Percentiles rank a stretch among this genome's conserved stretches.
These are phyloP conservation scores for Saturnispora quitensis DNA, from an alignment of 805 yeast genomes.

Conservation along the genomic window DNA sequence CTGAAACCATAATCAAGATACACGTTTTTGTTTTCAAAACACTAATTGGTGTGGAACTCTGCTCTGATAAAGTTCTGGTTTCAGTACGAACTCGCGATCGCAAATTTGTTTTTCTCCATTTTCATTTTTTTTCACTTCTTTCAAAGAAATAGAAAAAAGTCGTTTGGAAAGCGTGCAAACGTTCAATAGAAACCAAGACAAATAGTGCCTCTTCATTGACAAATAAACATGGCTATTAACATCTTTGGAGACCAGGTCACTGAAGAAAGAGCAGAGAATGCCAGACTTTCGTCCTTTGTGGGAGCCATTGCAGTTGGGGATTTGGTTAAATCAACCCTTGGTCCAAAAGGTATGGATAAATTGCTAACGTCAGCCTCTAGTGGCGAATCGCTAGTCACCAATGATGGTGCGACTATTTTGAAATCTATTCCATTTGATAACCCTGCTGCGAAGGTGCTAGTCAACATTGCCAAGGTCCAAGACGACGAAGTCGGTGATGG, in stretches of 20 bases:
- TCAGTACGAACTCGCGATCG: neutral
- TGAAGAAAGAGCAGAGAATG: slow-evolving; percentile 97
- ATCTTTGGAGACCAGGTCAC: slow-evolving; percentile 96
- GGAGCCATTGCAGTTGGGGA: slow-evolving; percentile 99
- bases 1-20: neutral
- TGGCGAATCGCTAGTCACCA: slow-evolving; percentile 74
- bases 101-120: neutral
- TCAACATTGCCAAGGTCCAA: slow-evolving; percentile 90
- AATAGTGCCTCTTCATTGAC: neutral
- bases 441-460: slow-evolving; percentile 94
- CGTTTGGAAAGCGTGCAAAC: neutral
- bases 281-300: slow-evolving; percentile 92
- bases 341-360: slow-evolving; percentile 99
- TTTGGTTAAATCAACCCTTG: slow-evolving; percentile 84
- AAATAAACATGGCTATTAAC: slow-evolving; percentile 58
- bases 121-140: neutral
- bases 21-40: neutral
- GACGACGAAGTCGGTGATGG: slow-evolving; percentile 99
- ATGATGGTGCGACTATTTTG: slow-evolving; percentile 96
- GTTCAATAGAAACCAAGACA: neutral
- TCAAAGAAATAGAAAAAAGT: neutral
- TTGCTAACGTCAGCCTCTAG: slow-evolving; percentile 79
- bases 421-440: slow-evolving; percentile 92
- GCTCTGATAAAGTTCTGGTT: neutral
- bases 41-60: neutral